Percentiles rank a stretch among this genome's conserved stretches.
Evolutionary conservation across 2,329 filamentous ascomycete genomes (phyloP).

Genomic region (Penicillium sp.): DNA sequence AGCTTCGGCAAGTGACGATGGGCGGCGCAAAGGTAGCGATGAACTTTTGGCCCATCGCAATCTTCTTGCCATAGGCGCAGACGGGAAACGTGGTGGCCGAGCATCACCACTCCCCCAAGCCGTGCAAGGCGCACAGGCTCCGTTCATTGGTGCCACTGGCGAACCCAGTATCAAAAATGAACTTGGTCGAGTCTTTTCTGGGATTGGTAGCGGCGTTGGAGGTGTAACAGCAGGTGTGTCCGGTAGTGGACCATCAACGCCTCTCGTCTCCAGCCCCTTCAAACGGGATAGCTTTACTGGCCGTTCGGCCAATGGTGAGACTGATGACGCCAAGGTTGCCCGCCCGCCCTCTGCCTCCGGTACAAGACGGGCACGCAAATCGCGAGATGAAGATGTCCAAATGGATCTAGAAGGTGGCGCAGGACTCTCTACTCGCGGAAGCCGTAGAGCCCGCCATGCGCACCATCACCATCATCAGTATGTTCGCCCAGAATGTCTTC

Average conservation of each 20-base stretch:
- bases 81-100: constrained; percentile 80
- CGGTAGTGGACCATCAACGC: constrained; percentile 59
- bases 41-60: constrained; percentile 66
- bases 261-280: constrained; percentile 57
- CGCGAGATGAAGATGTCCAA: constrained; percentile 73
- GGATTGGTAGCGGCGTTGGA: constrained; percentile 75
- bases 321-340: constrained; percentile 42
- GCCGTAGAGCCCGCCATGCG: constrained; percentile 60
- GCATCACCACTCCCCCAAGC: constrained; percentile 89
- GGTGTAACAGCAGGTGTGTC: constrained; percentile 54
- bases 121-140: constrained; percentile 86
- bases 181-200: constrained; percentile 92
- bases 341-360: constrained; percentile 55
- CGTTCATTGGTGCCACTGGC: constrained; percentile 74
- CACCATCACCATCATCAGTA: constrained; percentile 69
- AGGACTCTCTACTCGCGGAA: constrained; percentile 65
- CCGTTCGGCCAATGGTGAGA: constrained; percentile 47
- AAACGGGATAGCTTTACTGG: constrained; percentile 53
- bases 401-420: constrained; percentile 69
- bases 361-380: constrained; percentile 64
- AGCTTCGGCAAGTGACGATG: constrained; percentile 39
- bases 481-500: constrained; percentile 38
- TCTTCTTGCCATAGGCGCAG: constrained; percentile 71
- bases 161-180: constrained; percentile 94
- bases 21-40: constrained; percentile 54